Evolutionary conservation across 2,329 filamentous ascomycete genomes (phyloP).

Genomic region (Alternaria solani): DNA sequence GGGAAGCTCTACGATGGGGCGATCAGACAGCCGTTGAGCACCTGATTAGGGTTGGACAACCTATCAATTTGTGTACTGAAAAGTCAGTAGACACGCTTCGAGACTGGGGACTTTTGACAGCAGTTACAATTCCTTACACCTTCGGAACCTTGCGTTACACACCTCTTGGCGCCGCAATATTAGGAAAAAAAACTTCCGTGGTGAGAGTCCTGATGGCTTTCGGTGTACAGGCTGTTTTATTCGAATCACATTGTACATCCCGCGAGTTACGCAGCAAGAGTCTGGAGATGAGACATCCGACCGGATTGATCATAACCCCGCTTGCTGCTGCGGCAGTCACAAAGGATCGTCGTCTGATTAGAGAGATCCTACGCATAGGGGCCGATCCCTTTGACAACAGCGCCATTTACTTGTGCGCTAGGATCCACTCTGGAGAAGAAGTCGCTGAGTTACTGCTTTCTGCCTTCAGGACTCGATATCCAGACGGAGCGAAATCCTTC

Average conservation of each 20-base stretch:
- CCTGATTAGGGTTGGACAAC: background rate
- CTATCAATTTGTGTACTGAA: too few species aligned
- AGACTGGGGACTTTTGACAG: too few species aligned
- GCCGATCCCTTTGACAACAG: background rate
- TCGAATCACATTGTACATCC: background rate
- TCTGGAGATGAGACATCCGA: too few species aligned
- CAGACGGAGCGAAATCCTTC: background rate
- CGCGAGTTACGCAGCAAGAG: too few species aligned
- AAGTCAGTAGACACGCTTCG: too few species aligned
- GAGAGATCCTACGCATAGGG: background rate
- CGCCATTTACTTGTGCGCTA: background rate
- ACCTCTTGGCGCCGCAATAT: background rate
- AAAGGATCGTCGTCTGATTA: accelerated
- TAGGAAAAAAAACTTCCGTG: accelerated
- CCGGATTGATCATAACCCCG: background rate
- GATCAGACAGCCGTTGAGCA: background rate
- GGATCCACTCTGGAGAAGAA: accelerated
- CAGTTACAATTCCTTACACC: too few species aligned
- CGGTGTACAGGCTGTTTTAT: background rate
- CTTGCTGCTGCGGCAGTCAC: background rate
- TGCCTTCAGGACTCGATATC: background rate
- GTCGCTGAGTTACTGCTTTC: background rate
- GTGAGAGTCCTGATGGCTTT: background rate
- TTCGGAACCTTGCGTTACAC: too few species aligned
- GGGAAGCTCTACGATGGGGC: background rate